Conservation (phyloP, 768 basidiomycete species). For the Leccinellum rugosiceps region DNA sequence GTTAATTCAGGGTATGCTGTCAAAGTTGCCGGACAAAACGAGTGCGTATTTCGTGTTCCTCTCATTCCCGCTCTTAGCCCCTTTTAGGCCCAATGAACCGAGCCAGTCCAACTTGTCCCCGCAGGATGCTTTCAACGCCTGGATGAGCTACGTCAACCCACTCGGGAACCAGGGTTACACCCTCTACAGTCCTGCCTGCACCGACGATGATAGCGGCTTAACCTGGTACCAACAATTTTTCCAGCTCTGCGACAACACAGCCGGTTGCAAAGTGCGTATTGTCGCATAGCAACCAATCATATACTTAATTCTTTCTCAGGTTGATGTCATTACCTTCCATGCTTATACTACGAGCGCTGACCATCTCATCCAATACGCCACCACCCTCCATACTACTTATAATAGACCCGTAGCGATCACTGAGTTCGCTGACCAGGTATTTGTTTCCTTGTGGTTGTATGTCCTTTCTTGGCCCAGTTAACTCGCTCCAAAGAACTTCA, state of each 20-base stretch:
- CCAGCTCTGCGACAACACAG: slow-evolving; percentile 31
- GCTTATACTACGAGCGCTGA: slow-evolving; percentile 56
- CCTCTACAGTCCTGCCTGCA: slow-evolving; percentile 65
- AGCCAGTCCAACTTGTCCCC: slow-evolving; percentile 63
- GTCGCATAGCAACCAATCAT: neutral
- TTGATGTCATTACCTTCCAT: slow-evolving; percentile 61
- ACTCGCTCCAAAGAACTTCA: slow-evolving; percentile 47
- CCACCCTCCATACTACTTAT: slow-evolving; percentile 44
- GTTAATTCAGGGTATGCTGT: slow-evolving; percentile 52
- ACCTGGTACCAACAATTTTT: slow-evolving; percentile 66
- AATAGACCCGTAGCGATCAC: slow-evolving; percentile 48
- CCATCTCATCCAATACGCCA: slow-evolving; percentile 51
- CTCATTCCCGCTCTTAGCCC: slow-evolving; percentile 3
- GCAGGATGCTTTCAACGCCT: slow-evolving; percentile 46
- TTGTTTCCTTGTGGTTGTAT: neutral
- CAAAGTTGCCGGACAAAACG: slow-evolving; percentile 63
- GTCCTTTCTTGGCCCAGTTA: neutral
- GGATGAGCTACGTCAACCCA: slow-evolving; percentile 60
- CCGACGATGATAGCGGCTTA: slow-evolving; percentile 55
- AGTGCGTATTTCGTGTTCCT: slow-evolving; percentile 44
- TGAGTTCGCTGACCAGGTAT: slow-evolving; percentile 69
- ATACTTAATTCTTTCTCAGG: slow-evolving; percentile 31
- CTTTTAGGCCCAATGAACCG: slow-evolving; percentile 59
- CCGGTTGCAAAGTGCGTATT: slow-evolving; percentile 49
- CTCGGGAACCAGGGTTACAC: slow-evolving; percentile 53